Evolutionary conservation across 306 rosid genomes (phyloP), one percentile per base, ranked within the genome.

Genomic region (Luffa aegyptiaca): DNA sequence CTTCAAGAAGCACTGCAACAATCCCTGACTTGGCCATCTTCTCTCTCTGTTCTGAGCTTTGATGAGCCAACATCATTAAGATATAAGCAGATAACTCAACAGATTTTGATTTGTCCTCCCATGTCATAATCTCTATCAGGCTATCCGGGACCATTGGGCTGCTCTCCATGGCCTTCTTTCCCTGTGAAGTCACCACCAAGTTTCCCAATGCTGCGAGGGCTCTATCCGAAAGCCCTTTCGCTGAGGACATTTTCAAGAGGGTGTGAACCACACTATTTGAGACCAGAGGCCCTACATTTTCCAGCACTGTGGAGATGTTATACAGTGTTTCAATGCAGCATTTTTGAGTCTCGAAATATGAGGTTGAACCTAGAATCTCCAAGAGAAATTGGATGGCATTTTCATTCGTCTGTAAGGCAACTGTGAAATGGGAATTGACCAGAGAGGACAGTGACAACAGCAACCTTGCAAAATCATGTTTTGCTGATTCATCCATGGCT

Each of bases 11-110:
- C 33, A 85, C 83, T 6, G 80, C 84, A 51, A 96, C 97, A 80
- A 93, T 93, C 69, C 97, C 93, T 2, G 90, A 89, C 74, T 81
- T 42, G 16, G 84, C 82, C 98, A 96, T 93, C 84, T 91, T 93
- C 49, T 85, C 84, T 68, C 96, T 92, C 56, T 91, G 99, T 62
- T 85, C 78, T 56, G 94, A 83, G 80, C 99, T 91, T 76, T 93
- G 99, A 76, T 96, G 97, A 17, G 97, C 98, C 12, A 96, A 85
- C 61, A 96, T 90, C 99, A 92, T 96, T 59, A 96, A 76, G 80
- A 96, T 84, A 81, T 93, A 90, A 80, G 88, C 91, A 1, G 99
- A 93, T 3, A 89, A 82, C 53, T 96, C 99, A 63, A 89, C 92
- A 83, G 97, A 91, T 86, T 88, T 93, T 4, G 92, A 88, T 35